Conservation (phyloP, 768 basidiomycete species). For the Chalciporus sphaerocephalus region DNA sequence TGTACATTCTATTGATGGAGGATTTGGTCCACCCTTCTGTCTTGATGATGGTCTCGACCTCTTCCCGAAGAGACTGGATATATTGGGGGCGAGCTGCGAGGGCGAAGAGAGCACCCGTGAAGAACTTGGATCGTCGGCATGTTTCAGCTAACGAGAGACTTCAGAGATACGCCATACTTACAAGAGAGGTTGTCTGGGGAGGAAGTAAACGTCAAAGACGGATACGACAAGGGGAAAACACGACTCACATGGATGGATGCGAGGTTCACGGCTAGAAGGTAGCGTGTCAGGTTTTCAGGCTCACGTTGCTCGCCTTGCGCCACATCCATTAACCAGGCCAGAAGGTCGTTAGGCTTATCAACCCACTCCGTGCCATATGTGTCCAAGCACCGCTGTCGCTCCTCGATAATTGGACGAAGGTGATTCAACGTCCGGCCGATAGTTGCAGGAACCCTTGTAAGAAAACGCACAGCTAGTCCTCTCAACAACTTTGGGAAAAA, state of each 20-base stretch:
- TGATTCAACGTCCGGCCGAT: slow-evolving; percentile 3
- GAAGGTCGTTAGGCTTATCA: slow-evolving; percentile 32
- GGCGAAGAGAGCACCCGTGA: neutral
- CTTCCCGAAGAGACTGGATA: slow-evolving; percentile 31
- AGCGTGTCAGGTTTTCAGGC: slow-evolving; percentile 19
- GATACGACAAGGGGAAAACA: too few species aligned
- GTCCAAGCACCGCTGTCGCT: slow-evolving; percentile 20
- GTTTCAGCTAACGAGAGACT: too few species aligned
- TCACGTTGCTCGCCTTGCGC: slow-evolving; percentile 11
- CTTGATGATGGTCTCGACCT: slow-evolving; percentile 27
- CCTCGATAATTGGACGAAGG: slow-evolving; percentile 28
- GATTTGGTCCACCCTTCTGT: slow-evolving; percentile 24
- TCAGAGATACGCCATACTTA: neutral
- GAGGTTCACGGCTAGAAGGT: slow-evolving; percentile 6
- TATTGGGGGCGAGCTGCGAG: neutral
- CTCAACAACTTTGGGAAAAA: slow-evolving; percentile 32
- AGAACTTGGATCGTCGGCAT: too few species aligned
- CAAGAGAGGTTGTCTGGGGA: neutral
- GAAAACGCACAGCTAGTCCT: slow-evolving; percentile 19
- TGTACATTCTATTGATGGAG: slow-evolving; percentile 25
- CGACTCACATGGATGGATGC: slow-evolving; percentile 22
- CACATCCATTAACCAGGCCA: slow-evolving; percentile 29
- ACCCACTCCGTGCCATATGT: slow-evolving; percentile 26
- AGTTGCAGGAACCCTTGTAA: slow-evolving; percentile 4
- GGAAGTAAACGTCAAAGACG: too few species aligned